A percentile compares a stretch with the other conserved stretches of the same genome.
These are phyloP conservation scores for Alloteropsis angusta DNA, from an alignment of 202 grass and related monocot genomes.

Conservation along the genomic window DNA sequence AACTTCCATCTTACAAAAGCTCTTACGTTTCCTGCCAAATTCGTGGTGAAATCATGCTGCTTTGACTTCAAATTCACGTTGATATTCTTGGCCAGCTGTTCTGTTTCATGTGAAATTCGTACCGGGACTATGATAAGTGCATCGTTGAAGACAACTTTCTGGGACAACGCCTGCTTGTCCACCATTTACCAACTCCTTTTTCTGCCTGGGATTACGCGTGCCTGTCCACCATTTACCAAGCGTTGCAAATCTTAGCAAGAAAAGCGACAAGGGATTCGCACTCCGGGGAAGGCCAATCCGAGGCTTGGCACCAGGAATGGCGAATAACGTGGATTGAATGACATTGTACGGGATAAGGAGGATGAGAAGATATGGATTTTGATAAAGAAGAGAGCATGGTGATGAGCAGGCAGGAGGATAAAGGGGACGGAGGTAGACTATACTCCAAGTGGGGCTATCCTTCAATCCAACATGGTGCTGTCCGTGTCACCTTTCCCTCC, in stretches of 20 bases:
- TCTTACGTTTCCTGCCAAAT: not conserved
- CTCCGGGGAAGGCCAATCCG: not conserved
- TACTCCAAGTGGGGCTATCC: constrained; percentile 13
- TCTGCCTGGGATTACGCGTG: not conserved
- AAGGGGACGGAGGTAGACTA: not conserved
- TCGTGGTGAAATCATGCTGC: not conserved
- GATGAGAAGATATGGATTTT: constrained; percentile 4
- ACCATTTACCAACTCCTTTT: not conserved
- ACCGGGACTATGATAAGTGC: not conserved
- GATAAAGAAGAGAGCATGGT: not conserved
- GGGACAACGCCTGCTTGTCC: not conserved
- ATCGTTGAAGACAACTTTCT: not conserved
- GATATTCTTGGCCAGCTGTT: not conserved
- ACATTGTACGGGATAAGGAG: constrained; percentile 6
- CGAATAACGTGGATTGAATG: constrained; percentile 1
- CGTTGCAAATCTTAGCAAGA: constrained; percentile 8
- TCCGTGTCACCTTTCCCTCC: constrained; percentile 29
- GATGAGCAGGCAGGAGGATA: not conserved
- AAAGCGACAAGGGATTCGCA: not conserved
- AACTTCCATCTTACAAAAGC: not conserved
- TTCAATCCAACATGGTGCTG: constrained; percentile 21
- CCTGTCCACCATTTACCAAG: not conserved
- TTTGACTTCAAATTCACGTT: not conserved
- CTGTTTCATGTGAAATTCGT: not conserved
- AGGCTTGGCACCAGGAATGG: not conserved